These are phyloP conservation scores for Pyrus bretschneideri DNA, from an alignment of 306 rosid genomes.

Conservation along the genomic window DNA sequence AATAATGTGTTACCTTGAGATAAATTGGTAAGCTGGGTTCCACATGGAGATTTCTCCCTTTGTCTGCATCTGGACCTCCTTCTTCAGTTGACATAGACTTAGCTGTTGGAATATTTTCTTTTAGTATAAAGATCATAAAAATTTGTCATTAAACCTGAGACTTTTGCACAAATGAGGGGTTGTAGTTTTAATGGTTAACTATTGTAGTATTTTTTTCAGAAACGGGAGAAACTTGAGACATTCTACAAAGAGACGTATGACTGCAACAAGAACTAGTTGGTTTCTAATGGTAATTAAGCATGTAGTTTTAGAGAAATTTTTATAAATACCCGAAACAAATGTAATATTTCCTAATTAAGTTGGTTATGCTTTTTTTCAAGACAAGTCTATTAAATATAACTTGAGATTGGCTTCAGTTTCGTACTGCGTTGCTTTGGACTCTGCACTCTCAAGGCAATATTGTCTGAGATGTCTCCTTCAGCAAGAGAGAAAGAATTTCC, in stretches of 20 bases:
- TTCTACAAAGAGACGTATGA: neutral
- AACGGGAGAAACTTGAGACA: neutral
- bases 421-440: neutral
- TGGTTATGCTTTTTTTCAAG: no score
- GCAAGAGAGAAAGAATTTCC: neutral
- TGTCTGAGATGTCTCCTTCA: slow-evolving; percentile 4
- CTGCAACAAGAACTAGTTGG: neutral
- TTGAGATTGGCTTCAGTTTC: neutral
- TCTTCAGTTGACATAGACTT: neutral
- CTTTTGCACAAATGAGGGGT: neutral
- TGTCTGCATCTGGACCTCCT: neutral
- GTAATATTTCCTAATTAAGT: neutral
- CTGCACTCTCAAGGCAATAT: slow-evolving; percentile 5
- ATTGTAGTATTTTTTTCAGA: no score
- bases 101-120: neutral
- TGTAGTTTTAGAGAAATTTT: no score
- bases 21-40: slow-evolving; percentile 3
- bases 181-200: neutral
- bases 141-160: neutral
- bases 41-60: neutral
- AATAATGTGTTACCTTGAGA: neutral
- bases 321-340: neutral
- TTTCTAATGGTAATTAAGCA: neutral
- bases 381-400: neutral
- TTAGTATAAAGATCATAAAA: neutral